phyloP scores from a whole-genome alignment of 2,329 filamentous ascomycete species.

The Aspergillus sp. region DNA sequence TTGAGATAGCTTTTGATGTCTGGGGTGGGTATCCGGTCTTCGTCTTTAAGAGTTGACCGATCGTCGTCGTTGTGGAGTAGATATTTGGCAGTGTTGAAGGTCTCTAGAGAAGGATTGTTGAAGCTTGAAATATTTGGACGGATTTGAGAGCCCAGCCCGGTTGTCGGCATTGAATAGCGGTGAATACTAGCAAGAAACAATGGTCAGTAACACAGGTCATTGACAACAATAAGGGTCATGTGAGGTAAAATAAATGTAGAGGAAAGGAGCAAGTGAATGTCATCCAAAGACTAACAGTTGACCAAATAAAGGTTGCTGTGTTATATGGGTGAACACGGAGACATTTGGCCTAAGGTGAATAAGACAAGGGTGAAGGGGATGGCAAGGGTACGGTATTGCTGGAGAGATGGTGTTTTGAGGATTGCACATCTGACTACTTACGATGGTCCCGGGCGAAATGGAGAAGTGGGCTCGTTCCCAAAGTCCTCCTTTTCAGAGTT shows the following conservation, averaged over 20 bases:
- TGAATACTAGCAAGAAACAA: conserved; percentile 64
- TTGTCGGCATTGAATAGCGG: conserved; percentile 92
- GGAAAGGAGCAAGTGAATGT: not conserved
- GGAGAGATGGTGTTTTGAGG: not conserved
- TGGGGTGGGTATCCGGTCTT: conserved; percentile 60
- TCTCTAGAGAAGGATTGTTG: conserved; percentile 61
- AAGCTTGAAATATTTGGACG: conserved; percentile 37
- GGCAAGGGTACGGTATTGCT: not conserved
- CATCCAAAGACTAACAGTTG: not conserved
- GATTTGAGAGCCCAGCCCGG: conserved; percentile 37
- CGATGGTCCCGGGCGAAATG: conserved; percentile 75
- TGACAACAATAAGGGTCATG: not conserved
- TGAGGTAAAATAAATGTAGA: not conserved
- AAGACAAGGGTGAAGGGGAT: not conserved
- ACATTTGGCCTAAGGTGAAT: conserved; percentile 2
- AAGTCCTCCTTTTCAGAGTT: conserved; percentile 92
- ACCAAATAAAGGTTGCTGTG: not conserved
- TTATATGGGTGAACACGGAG: not conserved
- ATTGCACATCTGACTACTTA: conserved; percentile 58
- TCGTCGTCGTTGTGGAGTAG: conserved; percentile 86
- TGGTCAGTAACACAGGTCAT: conserved; percentile 11
- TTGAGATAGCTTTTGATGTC: conserved; percentile 72
- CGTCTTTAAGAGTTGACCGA: conserved; percentile 47
- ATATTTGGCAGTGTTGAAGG: conserved; percentile 83
- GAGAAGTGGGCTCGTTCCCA: conserved; percentile 62